A percentile compares a stretch with the other conserved stretches of the same genome.
phyloP scores from a whole-genome alignment of 208 protist genomes.

The Balamuthia mandrillaris region DNA sequence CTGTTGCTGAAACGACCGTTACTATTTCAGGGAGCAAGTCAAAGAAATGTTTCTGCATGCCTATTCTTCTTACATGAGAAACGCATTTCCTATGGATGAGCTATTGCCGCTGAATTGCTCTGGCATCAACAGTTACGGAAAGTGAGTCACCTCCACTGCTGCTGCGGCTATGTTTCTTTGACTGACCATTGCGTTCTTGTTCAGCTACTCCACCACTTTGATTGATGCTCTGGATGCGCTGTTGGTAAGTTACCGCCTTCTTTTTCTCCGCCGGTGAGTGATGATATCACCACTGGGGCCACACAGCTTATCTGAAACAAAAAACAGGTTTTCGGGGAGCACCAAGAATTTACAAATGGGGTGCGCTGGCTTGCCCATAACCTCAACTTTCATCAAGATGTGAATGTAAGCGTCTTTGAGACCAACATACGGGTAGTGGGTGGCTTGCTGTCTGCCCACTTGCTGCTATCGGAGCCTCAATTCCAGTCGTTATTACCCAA shows the following conservation, averaged over 20 bases:
- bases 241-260: neutral
- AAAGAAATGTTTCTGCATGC: slow-evolving; percentile 81
- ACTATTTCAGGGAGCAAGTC: slow-evolving; percentile 66
- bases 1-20: too few species aligned
- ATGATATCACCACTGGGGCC: neutral
- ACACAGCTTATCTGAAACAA: neutral
- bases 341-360: slow-evolving; percentile 56
- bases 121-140: slow-evolving; percentile 35
- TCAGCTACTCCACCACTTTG: slow-evolving; percentile 74
- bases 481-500: slow-evolving; percentile 49
- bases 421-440: slow-evolving; percentile 82
- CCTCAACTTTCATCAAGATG: slow-evolving; percentile 69
- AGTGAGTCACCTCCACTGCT: neutral
- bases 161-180: neutral
- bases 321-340: slow-evolving; percentile 48
- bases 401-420: slow-evolving; percentile 82
- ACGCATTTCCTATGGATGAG: slow-evolving; percentile 86
- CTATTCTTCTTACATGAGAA: slow-evolving; percentile 77
- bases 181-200: slow-evolving; percentile 34
- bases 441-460: slow-evolving; percentile 71
- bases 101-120: slow-evolving; percentile 72
- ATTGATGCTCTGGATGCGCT: slow-evolving; percentile 74
- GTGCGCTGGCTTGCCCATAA: slow-evolving; percentile 70
- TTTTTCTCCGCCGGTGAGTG: neutral
- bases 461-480: neutral